A percentile compares a stretch with the other conserved stretches of the same genome.
Evolutionary conservation across 2,329 filamentous ascomycete species (phyloP).

Genomic region (Colletotrichum zoysiae): DNA sequence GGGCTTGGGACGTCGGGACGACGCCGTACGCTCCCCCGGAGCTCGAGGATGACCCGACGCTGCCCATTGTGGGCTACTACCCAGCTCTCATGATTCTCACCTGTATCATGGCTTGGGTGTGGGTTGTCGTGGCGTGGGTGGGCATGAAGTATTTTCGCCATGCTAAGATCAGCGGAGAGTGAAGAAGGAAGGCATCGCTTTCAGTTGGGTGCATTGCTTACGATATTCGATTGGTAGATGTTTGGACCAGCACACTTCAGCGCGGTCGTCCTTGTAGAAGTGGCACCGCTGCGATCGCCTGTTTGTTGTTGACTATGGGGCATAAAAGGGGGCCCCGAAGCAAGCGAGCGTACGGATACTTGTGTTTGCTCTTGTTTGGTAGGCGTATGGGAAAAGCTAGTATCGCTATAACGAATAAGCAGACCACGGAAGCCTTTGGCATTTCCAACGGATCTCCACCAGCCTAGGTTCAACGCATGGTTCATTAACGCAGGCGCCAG

Average conservation of each 20-base stretch:
- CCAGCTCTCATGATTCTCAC: slow-evolving; percentile 94
- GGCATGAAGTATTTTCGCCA: slow-evolving; percentile 99
- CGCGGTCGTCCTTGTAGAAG: neutral
- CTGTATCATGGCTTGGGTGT: slow-evolving; percentile 97
- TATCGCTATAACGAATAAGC: neutral
- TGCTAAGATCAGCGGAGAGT: slow-evolving; percentile 85
- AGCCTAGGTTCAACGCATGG: neutral
- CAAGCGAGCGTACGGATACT: neutral
- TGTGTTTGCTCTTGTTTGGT: neutral
- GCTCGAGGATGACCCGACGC: slow-evolving; percentile 91
- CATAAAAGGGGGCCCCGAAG: neutral
- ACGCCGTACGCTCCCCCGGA: slow-evolving; percentile 96
- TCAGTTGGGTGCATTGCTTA: too few relatives aligned
- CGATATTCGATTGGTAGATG: neutral
- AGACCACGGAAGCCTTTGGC: neutral
- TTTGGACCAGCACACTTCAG: neutral
- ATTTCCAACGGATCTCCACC: neutral
- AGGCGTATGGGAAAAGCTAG: neutral
- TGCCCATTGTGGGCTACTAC: slow-evolving; percentile 98
- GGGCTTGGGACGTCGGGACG: slow-evolving; percentile 98
- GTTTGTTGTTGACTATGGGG: neutral
- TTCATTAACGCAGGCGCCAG: neutral
- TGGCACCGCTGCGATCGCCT: neutral
- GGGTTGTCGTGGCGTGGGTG: slow-evolving; percentile 97
- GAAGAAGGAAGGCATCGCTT: slow-evolving; percentile 37